Base-by-base conservation (phyloP, 2,329 filamentous ascomycete species). In the Penicillium sp. region DNA sequence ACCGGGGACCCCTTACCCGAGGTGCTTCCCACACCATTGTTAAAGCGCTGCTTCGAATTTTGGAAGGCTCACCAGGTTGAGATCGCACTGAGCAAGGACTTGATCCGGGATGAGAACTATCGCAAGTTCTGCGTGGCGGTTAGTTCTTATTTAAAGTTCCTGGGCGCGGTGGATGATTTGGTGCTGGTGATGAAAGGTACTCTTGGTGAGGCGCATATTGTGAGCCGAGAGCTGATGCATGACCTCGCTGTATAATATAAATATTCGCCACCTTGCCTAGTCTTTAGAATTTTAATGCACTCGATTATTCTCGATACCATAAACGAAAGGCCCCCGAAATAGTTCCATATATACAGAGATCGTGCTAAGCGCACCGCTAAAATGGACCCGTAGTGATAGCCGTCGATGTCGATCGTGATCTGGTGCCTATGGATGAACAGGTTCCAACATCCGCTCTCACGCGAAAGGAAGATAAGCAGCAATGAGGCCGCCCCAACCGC, bases 1-100 rank as follows among this genome's bases (percentile, higher is more conserved):
- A 80, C 77, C 0, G 79, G 77, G 0, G 72, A 74, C n/a, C 70
- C 80, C 0, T 58, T 80, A 0, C 79, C 79, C 0, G 75, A 78
- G 45, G 66, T 78, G 2, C 56, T 82, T 0, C 79, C 79, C 0
- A 73, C 75, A 1, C 80, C 79, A 2, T 56, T 82, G 18, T 59
- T 79, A 1, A 67, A 70, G 2, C 69, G 71, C 2, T 70, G 63
- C 13, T 57, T 65, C 18, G 63, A 70, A 30, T 64, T 57, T 18
- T 67, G 65, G 60, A 52, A 47, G 21, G 39, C 41, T 1, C 58
- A 59, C 7, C 54, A 59, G 4, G 41, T 39, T 3, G 58, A 67
- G 10, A 52, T 68, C 1, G 54, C 67, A 2, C 42, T 79, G 17
- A 73, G 52, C 9, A 66, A 54, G 1, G 58, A 68, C 0, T 51